Percentiles rank a stretch among this genome's conserved stretches.
These are phyloP conservation scores for Ceriops tagal DNA, from an alignment of 345 rosid genomes.

Conservation along the genomic window DNA sequence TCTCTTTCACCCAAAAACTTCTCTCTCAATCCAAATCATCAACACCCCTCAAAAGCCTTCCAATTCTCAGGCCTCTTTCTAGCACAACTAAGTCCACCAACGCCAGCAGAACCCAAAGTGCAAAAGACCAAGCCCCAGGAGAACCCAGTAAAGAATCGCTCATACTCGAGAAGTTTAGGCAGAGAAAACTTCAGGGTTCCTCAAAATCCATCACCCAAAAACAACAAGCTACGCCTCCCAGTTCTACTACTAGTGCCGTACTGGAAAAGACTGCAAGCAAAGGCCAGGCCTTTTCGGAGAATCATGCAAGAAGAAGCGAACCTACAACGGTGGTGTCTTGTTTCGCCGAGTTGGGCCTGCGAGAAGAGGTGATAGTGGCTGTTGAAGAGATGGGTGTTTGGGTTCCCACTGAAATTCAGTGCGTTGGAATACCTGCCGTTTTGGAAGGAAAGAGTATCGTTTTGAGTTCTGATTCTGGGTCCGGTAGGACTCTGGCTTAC, in stretches of 20 bases:
- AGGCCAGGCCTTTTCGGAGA: neutral
- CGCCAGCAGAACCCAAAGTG: neutral
- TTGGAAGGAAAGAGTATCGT: conserved; percentile 81
- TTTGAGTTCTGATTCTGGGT: conserved; percentile 92
- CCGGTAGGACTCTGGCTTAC: conserved; percentile 90
- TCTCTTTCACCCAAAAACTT: conserved; percentile 2
- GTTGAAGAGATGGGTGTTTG: conserved; percentile 68
- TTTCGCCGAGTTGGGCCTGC: conserved; percentile 74
- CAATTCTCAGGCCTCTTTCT: conserved; percentile 14
- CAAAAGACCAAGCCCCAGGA: neutral
- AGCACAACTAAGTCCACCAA: neutral
- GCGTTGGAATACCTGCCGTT: conserved; percentile 82
- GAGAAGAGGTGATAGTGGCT: conserved; percentile 79
- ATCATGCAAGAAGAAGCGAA: neutral
- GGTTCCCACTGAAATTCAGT: conserved; percentile 91
- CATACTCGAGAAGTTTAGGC: conserved; percentile 15
- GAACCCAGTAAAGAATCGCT: conserved; percentile 5
- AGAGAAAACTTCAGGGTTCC: conserved; percentile 8
- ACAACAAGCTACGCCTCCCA: neutral
- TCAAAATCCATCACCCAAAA: neutral
- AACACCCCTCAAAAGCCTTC: conserved; percentile 9
- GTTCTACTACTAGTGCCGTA: neutral
- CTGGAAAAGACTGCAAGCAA: neutral
- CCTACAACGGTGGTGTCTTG: conserved; percentile 12
- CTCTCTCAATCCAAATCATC: conserved; percentile 18